Percentiles rank a stretch among this genome's conserved stretches.
Conservation (phyloP, 352 stramenopile species). For the Globisporangium cylindrosporum region DNA sequence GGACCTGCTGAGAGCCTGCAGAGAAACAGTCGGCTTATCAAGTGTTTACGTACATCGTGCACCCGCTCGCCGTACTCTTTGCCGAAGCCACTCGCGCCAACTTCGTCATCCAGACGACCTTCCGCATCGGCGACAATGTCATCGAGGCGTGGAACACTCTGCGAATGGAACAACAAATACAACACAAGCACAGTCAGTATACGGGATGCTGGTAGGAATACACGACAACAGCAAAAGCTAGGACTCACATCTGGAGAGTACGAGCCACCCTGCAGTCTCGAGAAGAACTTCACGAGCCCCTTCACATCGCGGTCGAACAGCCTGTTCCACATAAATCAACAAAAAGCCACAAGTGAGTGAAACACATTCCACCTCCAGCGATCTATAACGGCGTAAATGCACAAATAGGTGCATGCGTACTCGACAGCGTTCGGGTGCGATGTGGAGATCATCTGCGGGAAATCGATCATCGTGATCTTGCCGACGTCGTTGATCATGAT, state of each 20-base stretch:
- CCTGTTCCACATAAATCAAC: slow-evolving; percentile 23
- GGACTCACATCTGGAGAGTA: slow-evolving; percentile 78
- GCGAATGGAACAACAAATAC: neutral
- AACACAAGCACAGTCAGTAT: slow-evolving; percentile 16
- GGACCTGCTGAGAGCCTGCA: neutral
- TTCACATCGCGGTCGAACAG: slow-evolving; percentile 95
- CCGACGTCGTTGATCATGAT: slow-evolving; percentile 95
- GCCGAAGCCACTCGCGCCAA: slow-evolving; percentile 78
- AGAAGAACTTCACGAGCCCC: slow-evolving; percentile 96
- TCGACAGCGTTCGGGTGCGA: slow-evolving; percentile 97
- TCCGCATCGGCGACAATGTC: slow-evolving; percentile 76
- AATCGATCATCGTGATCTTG: slow-evolving; percentile 99
- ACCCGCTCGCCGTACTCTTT: slow-evolving; percentile 75
- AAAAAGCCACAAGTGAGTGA: neutral
- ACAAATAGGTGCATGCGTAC: slow-evolving; percentile 44
- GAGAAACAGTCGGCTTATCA: neutral
- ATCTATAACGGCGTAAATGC: neutral
- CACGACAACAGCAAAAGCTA: slow-evolving; percentile 17
- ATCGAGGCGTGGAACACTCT: slow-evolving; percentile 50
- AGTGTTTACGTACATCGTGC: slow-evolving; percentile 43
- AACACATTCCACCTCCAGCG: too few relatives aligned
- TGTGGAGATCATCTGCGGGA: slow-evolving; percentile 99
- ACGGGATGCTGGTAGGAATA: slow-evolving; percentile 4
- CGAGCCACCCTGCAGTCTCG: slow-evolving; percentile 70
- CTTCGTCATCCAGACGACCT: slow-evolving; percentile 58